A percentile compares a stretch with the other conserved stretches of the same genome.
Evolutionary conservation across 495 filamentous ascomycete genomes (phyloP).

Genomic region (Aspergillus hancockii): DNA sequence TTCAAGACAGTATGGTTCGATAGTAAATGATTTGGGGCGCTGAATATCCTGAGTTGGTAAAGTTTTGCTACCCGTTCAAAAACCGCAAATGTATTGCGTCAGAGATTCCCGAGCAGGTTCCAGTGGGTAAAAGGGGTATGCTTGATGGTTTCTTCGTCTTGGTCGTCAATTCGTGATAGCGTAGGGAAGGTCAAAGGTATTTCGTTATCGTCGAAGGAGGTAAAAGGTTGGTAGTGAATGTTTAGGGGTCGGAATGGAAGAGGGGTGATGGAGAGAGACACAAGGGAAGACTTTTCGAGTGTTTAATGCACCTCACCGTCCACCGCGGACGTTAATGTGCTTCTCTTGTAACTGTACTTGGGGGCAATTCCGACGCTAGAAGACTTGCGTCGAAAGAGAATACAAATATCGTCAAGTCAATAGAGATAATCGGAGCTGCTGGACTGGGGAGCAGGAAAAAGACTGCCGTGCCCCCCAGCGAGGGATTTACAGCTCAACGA

Average conservation of each 20-base stretch:
- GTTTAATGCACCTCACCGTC: slow-evolving; percentile 45
- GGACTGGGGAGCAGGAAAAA: slow-evolving; percentile 76
- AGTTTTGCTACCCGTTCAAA: slow-evolving; percentile 25
- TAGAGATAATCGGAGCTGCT: slow-evolving; percentile 72
- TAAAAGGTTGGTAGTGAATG: slow-evolving; percentile 15
- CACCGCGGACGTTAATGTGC: slow-evolving; percentile 40
- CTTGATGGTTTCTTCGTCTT: slow-evolving; percentile 4
- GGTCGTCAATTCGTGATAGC: slow-evolving; percentile 18
- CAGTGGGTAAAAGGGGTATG: slow-evolving; percentile 5
- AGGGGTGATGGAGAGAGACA: slow-evolving; percentile 18
- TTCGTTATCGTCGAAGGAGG: slow-evolving; percentile 17
- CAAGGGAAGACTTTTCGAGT: slow-evolving; percentile 21
- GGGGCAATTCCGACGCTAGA: slow-evolving; percentile 50
- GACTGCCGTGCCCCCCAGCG: slow-evolving; percentile 70
- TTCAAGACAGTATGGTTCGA: slow-evolving; percentile 5
- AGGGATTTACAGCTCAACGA: slow-evolving; percentile 92
- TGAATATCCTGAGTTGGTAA: slow-evolving; percentile 12
- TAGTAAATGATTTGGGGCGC: not conserved
- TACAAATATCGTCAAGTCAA: slow-evolving; percentile 75
- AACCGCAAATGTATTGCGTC: slow-evolving; percentile 24
- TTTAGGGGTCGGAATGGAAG: slow-evolving; percentile 12
- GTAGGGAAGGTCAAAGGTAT: slow-evolving; percentile 7
- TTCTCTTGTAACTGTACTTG: slow-evolving; percentile 41
- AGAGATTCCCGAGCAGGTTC: slow-evolving; percentile 13
- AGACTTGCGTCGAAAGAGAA: slow-evolving; percentile 55